Evolutionary conservation across 441 rosid genomes (phyloP).

Genomic region (Erysimum pusillum): DNA sequence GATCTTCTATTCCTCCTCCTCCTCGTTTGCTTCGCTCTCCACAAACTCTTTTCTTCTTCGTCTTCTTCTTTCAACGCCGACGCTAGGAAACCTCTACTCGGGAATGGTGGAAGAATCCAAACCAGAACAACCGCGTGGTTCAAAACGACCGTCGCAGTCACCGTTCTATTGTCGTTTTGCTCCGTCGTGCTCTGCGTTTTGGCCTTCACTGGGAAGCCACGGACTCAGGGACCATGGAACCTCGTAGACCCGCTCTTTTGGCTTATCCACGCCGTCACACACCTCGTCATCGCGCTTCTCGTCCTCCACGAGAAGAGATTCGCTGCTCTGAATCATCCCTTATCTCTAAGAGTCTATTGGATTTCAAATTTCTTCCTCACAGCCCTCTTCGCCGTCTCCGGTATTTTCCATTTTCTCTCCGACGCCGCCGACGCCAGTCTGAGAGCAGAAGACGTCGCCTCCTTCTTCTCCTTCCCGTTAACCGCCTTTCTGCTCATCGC

Average conservation of each 20-base stretch:
- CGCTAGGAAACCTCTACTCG: slow-evolving; percentile 67
- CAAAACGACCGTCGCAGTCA: slow-evolving; percentile 58
- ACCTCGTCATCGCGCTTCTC: slow-evolving; percentile 59
- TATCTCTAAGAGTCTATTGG: slow-evolving; percentile 76
- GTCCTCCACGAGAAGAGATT: slow-evolving; percentile 77
- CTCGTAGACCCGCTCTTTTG: slow-evolving; percentile 61
- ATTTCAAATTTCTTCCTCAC: slow-evolving; percentile 53
- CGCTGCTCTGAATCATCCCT: slow-evolving; percentile 61
- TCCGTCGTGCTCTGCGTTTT: slow-evolving; percentile 59
- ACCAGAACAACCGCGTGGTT: slow-evolving; percentile 62
- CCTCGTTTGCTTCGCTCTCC: slow-evolving; percentile 59
- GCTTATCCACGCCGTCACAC: slow-evolving; percentile 73
- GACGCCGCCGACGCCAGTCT: slow-evolving; percentile 36
- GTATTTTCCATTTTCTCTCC: slow-evolving; percentile 54
- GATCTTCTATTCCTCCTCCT: slow-evolving; percentile 65
- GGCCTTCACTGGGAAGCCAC: slow-evolving; percentile 50
- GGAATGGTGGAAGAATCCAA: slow-evolving; percentile 39
- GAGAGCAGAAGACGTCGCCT: slow-evolving; percentile 63
- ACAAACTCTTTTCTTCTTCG: slow-evolving; percentile 60
- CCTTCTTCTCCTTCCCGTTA: slow-evolving; percentile 58
- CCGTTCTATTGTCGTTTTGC: slow-evolving; percentile 56
- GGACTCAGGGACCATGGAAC: slow-evolving; percentile 55
- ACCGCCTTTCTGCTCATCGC: slow-evolving; percentile 58
- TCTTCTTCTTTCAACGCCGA: slow-evolving; percentile 45
- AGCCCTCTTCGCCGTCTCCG: slow-evolving; percentile 59